These are phyloP conservation scores for Grosmannia huntii DNA, from an alignment of 2,329 filamentous ascomycete genomes.

Conservation along the genomic window DNA sequence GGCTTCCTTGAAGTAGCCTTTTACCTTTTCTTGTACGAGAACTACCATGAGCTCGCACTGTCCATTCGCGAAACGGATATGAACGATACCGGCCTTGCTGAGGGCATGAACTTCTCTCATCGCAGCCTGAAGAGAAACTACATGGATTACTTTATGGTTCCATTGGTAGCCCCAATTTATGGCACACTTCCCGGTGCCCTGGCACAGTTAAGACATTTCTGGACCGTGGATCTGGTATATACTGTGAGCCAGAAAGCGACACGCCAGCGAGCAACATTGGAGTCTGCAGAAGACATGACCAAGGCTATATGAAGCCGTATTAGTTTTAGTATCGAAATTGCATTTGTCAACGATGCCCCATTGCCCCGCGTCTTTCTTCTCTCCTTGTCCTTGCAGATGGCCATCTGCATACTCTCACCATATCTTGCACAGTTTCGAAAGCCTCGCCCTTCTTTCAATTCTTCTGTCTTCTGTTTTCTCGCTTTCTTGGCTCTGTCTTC, in stretches of 20 bases:
- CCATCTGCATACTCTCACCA: too few relatives aligned
- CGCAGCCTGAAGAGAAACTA: constrained; percentile 42
- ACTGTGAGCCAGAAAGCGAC: constrained; percentile 59
- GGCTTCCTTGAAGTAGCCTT: constrained; percentile 51
- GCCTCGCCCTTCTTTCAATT: too few relatives aligned
- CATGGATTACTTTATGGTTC: constrained; percentile 52
- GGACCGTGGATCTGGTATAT: constrained; percentile 56
- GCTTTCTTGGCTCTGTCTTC: too few relatives aligned
- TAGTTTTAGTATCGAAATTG: too few relatives aligned
- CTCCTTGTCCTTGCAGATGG: too few relatives aligned
- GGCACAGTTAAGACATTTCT: constrained; percentile 57
- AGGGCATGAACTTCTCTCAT: constrained; percentile 53
- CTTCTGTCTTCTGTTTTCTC: too few relatives aligned
- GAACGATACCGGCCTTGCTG: constrained; percentile 48
- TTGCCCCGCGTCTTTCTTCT: too few relatives aligned
- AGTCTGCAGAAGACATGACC: constrained; percentile 8
- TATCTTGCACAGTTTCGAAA: too few relatives aligned
- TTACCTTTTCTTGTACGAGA: constrained; percentile 55
- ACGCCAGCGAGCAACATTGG: constrained; percentile 33
- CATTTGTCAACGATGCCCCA: too few relatives aligned
- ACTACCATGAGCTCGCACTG: constrained; percentile 51
- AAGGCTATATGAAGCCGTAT: background rate
- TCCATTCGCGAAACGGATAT: constrained; percentile 51
- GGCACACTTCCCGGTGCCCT: constrained; percentile 55
- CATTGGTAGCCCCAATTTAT: constrained; percentile 54